Evolutionary conservation across 768 basidiomycete genomes (phyloP).

Genomic region (Boletus pseudo-olivaceus): DNA sequence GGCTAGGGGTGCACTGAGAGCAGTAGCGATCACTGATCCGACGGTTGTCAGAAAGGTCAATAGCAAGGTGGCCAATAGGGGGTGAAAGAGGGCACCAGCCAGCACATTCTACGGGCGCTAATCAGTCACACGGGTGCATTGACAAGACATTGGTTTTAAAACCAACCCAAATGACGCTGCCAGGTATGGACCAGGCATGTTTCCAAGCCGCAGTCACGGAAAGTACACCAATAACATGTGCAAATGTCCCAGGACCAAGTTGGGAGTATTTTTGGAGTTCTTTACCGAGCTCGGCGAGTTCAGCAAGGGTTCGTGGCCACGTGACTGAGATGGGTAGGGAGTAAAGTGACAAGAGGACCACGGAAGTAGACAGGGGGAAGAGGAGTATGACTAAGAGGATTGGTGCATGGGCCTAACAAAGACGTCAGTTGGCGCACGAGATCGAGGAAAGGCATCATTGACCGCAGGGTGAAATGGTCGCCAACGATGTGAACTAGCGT

Average conservation of each 20-base stretch:
- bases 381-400: slow-evolving; percentile 67
- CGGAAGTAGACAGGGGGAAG: slow-evolving; percentile 62
- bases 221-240: slow-evolving; percentile 81
- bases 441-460: slow-evolving; percentile 15
- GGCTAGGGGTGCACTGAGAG: slow-evolving; percentile 78
- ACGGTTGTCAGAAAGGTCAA: slow-evolving; percentile 83
- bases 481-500: slow-evolving; percentile 25
- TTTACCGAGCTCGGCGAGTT: slow-evolving; percentile 69
- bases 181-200: slow-evolving; percentile 96
- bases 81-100: slow-evolving; percentile 82
- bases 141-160: background rate
- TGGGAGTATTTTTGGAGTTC: slow-evolving; percentile 79
- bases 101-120: slow-evolving; percentile 70
- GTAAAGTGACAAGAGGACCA: slow-evolving; percentile 44
- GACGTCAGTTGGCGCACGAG: slow-evolving; percentile 8
- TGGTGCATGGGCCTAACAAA: slow-evolving; percentile 49
- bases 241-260: slow-evolving; percentile 57
- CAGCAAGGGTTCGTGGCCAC: slow-evolving; percentile 73
- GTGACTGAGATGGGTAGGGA: slow-evolving; percentile 68
- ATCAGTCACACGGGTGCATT: slow-evolving; percentile 15
- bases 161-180: slow-evolving; percentile 86
- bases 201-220: slow-evolving; percentile 89
- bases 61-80: slow-evolving; percentile 74
- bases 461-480: slow-evolving; percentile 35
- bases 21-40: slow-evolving; percentile 79